Evolutionary conservation across 495 filamentous ascomycete genomes (phyloP).

Genomic region (Podospora sp.): DNA sequence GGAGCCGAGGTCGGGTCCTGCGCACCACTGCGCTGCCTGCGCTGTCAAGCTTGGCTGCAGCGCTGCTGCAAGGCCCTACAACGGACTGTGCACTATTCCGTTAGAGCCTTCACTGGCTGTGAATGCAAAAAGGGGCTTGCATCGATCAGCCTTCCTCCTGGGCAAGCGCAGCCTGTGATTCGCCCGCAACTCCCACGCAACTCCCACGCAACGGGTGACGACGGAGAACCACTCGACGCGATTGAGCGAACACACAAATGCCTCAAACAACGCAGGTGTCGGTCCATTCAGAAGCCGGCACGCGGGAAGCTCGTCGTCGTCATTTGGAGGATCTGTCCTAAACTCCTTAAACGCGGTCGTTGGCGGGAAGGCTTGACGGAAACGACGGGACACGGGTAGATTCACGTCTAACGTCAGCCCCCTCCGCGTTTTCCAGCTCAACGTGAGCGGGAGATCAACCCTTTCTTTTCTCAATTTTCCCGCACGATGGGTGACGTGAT

Average conservation of each 20-base stretch:
- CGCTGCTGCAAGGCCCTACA: constrained; percentile 9
- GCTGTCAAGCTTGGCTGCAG: neutral
- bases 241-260: neutral
- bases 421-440: constrained; percentile 4
- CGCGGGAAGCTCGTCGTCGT: neutral
- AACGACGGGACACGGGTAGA: constrained; percentile 7
- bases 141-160: neutral
- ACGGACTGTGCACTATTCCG: neutral
- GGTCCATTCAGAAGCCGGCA: neutral
- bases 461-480: constrained; percentile 2
- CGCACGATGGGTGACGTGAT: constrained; percentile 18
- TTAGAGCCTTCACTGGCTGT: neutral
- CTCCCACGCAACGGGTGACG: neutral
- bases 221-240: neutral
- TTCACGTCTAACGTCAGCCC: constrained; percentile 19
- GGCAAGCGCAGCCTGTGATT: neutral
- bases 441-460: neutral
- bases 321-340: neutral
- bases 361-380: neutral
- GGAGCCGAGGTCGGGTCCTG: neutral
- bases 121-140: constrained; percentile 19
- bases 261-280: constrained; percentile 6
- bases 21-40: neutral
- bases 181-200: neutral
- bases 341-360: neutral